Evolutionary conservation across 225 moss, liverwort and hornwort genomes (phyloP).

Genomic region (Polytrichum formosum): DNA sequence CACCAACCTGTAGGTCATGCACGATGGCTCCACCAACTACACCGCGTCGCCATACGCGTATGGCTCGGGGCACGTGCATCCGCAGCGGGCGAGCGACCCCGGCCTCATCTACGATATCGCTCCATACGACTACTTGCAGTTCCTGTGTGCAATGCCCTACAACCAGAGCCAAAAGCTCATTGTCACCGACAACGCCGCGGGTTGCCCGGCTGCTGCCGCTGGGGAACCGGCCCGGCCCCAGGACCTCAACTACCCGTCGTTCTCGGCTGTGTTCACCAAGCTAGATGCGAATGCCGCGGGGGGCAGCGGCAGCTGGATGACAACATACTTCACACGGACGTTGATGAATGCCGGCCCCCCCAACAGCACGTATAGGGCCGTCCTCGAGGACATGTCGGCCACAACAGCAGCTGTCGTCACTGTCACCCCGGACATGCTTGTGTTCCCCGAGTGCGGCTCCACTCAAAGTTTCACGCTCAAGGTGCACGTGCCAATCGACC

Average conservation of each 20-base stretch:
- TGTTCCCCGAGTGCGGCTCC: background rate
- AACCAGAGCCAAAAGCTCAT: background rate
- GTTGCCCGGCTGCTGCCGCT: conserved; percentile 4
- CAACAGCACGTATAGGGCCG: background rate
- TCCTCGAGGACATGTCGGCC: background rate
- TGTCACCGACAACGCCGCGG: no score
- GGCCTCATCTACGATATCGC: conserved; percentile 4
- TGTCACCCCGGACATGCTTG: background rate
- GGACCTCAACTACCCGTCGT: conserved; percentile 8
- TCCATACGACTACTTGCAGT: background rate
- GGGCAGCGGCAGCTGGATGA: no score
- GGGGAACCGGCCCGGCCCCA: background rate
- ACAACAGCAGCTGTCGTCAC: background rate
- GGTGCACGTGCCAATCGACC: conserved; percentile 1
- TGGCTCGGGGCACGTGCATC: background rate
- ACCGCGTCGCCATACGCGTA: no score
- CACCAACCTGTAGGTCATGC: no score
- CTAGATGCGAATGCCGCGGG: background rate
- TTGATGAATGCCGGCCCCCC: conserved; percentile 15
- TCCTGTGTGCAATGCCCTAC: background rate
- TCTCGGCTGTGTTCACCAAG: conserved; percentile 28
- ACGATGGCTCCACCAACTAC: background rate
- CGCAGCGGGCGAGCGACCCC: background rate
- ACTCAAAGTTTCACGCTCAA: conserved; percentile 8
- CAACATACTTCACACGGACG: conserved; percentile 17